phyloP scores from a whole-genome alignment of 2,329 filamentous ascomycete species.

The Monosporascus sp. region DNA sequence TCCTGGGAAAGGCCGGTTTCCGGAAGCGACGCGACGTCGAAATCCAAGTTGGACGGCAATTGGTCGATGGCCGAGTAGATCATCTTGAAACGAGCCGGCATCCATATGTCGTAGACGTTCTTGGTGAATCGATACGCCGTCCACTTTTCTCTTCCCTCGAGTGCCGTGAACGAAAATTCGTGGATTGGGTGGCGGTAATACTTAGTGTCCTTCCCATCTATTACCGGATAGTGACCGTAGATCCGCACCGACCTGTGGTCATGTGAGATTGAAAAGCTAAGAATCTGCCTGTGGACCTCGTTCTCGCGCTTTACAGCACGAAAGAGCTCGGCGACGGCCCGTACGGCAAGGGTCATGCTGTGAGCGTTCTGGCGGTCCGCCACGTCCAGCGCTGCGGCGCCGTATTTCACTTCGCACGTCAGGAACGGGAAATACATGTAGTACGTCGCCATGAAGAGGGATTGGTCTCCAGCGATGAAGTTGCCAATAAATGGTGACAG shows the following conservation, averaged over 20 bases:
- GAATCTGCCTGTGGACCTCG: conserved; percentile 35
- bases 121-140: too few species aligned
- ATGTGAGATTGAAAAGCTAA: conserved; percentile 39
- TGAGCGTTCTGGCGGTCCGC: conserved; percentile 36
- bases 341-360: conserved; percentile 35
- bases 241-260: conserved; percentile 30
- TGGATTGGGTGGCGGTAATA: conserved; percentile 17
- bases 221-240: conserved; percentile 36
- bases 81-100: too few species aligned
- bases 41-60: too few species aligned
- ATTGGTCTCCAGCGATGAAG: conserved; percentile 26
- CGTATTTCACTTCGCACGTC: conserved; percentile 42
- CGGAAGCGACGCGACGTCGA: too few species aligned
- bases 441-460: conserved; percentile 39
- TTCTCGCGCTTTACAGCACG: conserved; percentile 28
- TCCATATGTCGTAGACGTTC: too few species aligned
- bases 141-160: too few species aligned
- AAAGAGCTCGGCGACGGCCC: conserved; percentile 35
- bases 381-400: conserved; percentile 29
- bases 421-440: conserved; percentile 47
- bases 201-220: conserved; percentile 26
- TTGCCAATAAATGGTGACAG: conserved; percentile 33
- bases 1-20: too few species aligned
- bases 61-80: too few species aligned
- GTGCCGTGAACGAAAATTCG: conserved; percentile 21